Conservation (phyloP, 108 stramenopile genomes). For the Nitzschia sp. region DNA sequence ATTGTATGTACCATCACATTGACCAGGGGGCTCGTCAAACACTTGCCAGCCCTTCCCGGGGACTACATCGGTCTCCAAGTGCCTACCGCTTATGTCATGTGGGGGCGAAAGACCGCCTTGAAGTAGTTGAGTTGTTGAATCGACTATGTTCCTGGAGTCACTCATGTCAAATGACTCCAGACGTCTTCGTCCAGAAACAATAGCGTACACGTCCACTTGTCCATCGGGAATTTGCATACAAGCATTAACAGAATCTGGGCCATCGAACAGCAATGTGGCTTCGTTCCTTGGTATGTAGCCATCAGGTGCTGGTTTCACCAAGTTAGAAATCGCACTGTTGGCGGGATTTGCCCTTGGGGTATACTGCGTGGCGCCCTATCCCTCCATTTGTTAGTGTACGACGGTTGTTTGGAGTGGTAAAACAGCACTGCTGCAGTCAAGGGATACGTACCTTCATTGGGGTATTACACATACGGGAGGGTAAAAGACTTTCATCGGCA, state of each 20-base stretch:
- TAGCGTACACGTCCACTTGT: conserved; percentile 59
- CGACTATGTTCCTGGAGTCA: neutral
- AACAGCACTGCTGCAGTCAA: neutral
- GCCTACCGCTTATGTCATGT: no score
- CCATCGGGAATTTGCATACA: conserved; percentile 50
- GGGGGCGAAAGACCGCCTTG: neutral
- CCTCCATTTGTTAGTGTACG: neutral
- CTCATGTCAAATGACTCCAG: neutral
- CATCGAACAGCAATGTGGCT: conserved; percentile 50
- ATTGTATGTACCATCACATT: conserved; percentile 74
- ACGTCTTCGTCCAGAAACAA: conserved; percentile 38
- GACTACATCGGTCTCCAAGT: conserved; percentile 28
- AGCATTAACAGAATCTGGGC: conserved; percentile 54
- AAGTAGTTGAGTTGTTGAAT: neutral
- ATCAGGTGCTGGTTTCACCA: conserved; percentile 47
- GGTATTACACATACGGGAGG: conserved; percentile 52
- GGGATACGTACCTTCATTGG: conserved; percentile 50
- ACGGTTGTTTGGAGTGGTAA: neutral
- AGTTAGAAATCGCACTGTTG: conserved; percentile 50
- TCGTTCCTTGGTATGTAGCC: conserved; percentile 46
- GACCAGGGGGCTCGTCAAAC: conserved; percentile 47
- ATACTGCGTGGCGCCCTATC: conserved; percentile 52
- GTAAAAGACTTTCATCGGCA: conserved; percentile 25
- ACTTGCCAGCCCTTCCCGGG: conserved; percentile 75
- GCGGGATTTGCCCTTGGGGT: conserved; percentile 72